These are phyloP conservation scores for Flaveria robusta DNA, from an alignment of 129 eudicot species.

Conservation along the genomic window DNA sequence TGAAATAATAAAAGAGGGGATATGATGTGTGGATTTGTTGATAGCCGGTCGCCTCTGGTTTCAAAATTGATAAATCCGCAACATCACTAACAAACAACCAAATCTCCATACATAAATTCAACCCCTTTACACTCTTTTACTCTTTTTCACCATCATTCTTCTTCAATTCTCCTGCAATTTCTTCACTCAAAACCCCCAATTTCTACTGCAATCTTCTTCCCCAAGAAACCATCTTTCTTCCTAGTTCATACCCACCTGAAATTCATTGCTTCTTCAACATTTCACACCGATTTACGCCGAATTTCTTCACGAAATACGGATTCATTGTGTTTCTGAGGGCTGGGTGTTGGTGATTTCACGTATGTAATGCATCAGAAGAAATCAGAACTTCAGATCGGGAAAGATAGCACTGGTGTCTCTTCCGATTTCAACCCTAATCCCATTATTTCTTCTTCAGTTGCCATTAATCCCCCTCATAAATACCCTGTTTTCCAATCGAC, in stretches of 20 bases:
- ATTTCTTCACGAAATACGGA: background rate
- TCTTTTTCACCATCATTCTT: background rate
- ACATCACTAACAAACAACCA: conserved; percentile 21
- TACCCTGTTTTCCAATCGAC: conserved; percentile 37
- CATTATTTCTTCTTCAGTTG: conserved; percentile 18
- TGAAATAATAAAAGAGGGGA: background rate
- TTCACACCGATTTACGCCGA: background rate
- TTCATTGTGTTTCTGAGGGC: conserved; percentile 2
- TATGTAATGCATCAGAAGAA: conserved; percentile 98
- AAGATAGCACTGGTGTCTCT: conserved; percentile 96
- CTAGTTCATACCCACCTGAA: no score
- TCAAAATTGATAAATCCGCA: conserved; percentile 35
- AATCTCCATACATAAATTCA: conserved; percentile 26
- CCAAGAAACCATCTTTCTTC: conserved; percentile 2
- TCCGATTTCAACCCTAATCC: conserved; percentile 98
- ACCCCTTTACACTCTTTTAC: background rate
- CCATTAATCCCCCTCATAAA: conserved; percentile 28
- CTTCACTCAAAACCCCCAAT: background rate
- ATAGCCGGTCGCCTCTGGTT: conserved; percentile 34
- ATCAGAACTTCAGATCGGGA: conserved; percentile 99
- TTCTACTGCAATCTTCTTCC: conserved; percentile 21
- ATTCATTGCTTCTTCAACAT: background rate
- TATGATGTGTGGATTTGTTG: conserved; percentile 3
- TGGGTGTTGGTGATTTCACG: background rate
- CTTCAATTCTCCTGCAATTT: conserved; percentile 7